phyloP scores from a whole-genome alignment of 805 yeast species.

The Cyberlindnera samutprakarnensis region DNA sequence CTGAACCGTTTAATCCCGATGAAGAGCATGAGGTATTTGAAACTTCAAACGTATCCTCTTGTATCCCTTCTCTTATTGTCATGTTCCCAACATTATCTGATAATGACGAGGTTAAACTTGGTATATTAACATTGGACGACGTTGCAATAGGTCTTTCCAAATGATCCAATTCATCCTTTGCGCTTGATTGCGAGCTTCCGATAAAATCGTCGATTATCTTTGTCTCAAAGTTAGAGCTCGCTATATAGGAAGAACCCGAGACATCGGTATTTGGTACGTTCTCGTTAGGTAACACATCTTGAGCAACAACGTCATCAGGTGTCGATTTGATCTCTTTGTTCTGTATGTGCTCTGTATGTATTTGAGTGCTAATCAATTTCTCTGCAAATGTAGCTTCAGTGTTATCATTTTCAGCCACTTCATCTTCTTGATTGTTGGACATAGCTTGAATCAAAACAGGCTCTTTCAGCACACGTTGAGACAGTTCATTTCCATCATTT shows the following conservation, averaged over 20 bases:
- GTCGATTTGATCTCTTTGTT: slow-evolving; percentile 5
- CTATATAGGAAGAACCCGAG: slow-evolving; percentile 5
- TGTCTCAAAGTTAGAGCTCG: slow-evolving; percentile 19
- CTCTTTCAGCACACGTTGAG: too few relatives aligned
- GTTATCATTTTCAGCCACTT: not conserved
- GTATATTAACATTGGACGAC: slow-evolving; percentile 21
- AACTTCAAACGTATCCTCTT: slow-evolving; percentile 4
- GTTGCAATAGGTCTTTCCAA: slow-evolving; percentile 23
- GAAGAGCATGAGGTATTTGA: slow-evolving; percentile 11
- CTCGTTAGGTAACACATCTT: slow-evolving; percentile 1
- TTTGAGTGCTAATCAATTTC: too few relatives aligned
- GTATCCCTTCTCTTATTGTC: slow-evolving; percentile 14
- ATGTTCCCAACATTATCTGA: slow-evolving; percentile 19
- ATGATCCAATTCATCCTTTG: slow-evolving; percentile 6
- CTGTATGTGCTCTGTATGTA: too few relatives aligned
- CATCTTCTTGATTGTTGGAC: too few relatives aligned
- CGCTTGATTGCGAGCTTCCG: slow-evolving; percentile 5
- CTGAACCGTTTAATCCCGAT: slow-evolving; percentile 3
- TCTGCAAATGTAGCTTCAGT: too few relatives aligned
- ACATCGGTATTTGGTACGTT: not conserved
- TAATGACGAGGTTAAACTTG: slow-evolving; percentile 16
- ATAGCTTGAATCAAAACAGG: too few relatives aligned
- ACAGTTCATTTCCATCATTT: too few relatives aligned
- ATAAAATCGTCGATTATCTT: slow-evolving; percentile 20
- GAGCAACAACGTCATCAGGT: slow-evolving; percentile 8